Conservation (phyloP, 345 rosid genomes). For the Bretschneidera sinensis region DNA sequence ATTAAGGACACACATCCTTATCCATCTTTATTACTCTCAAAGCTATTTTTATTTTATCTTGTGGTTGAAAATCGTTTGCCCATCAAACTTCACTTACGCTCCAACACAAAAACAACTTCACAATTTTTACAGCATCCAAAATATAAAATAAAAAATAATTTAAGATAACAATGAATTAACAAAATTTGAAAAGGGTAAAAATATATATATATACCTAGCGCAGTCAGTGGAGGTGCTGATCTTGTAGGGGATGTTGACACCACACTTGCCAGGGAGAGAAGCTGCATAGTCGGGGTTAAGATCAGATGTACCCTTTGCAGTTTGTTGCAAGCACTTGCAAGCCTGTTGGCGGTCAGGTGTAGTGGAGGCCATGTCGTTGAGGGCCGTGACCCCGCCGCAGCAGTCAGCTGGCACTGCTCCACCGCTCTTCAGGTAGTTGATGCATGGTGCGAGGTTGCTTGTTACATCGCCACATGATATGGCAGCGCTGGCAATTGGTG, state of each 20-base stretch:
- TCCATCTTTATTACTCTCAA: too few species aligned
- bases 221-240: constrained; percentile 49
- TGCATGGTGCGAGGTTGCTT: constrained; percentile 24
- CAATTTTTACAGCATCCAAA: too few species aligned
- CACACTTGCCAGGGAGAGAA: constrained; percentile 41
- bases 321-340: constrained; percentile 39
- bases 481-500: constrained; percentile 19
- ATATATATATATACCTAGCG: constrained; percentile 23
- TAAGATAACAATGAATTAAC: too few species aligned
- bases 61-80: too few species aligned
- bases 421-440: constrained; percentile 21
- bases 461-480: constrained; percentile 36
- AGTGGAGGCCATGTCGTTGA: constrained; percentile 32
- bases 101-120: too few species aligned
- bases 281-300: constrained; percentile 21
- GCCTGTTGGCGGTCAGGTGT: constrained; percentile 46
- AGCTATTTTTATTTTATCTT: too few species aligned
- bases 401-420: constrained; percentile 25
- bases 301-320: constrained; percentile 9
- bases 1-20: too few species aligned
- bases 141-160: too few species aligned
- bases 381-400: constrained; percentile 36
- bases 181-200: too few species aligned
- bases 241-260: constrained; percentile 50
- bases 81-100: too few species aligned